These are phyloP conservation scores for Trichoderma guizhouense DNA, from an alignment of 2,329 filamentous ascomycete genomes.

Conservation along the genomic window DNA sequence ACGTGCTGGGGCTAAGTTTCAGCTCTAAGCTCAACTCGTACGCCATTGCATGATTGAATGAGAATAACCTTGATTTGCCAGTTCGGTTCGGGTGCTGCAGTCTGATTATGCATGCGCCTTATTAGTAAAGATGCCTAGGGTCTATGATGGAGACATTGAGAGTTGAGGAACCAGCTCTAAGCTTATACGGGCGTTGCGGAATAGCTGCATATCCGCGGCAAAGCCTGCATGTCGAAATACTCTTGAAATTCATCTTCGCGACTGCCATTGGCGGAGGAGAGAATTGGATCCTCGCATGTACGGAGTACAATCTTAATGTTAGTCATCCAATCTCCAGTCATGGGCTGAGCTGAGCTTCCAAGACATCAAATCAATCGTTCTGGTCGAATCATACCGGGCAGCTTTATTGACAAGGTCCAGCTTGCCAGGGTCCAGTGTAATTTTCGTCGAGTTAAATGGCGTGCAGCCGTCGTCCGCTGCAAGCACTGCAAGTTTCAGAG, in stretches of 20 bases:
- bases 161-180: background rate
- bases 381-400: background rate
- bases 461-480: conserved; percentile 3
- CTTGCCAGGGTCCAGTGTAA: background rate
- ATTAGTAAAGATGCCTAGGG: background rate
- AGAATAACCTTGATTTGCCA: background rate
- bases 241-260: background rate
- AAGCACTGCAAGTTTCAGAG: conserved; percentile 3
- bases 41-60: background rate
- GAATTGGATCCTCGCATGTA: background rate
- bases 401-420: background rate
- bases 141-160: background rate
- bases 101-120: background rate
- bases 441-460: background rate
- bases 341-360: background rate
- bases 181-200: background rate
- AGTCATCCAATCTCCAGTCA: background rate
- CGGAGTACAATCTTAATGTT: background rate
- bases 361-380: background rate
- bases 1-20: background rate
- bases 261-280: background rate
- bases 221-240: background rate
- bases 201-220: background rate
- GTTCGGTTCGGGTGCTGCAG: background rate
- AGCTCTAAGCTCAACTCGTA: background rate